Percentiles rank a stretch among this genome's conserved stretches.
phyloP scores from a whole-genome alignment of 2,329 filamentous ascomycete species.

The Nectriaceae sp. region DNA sequence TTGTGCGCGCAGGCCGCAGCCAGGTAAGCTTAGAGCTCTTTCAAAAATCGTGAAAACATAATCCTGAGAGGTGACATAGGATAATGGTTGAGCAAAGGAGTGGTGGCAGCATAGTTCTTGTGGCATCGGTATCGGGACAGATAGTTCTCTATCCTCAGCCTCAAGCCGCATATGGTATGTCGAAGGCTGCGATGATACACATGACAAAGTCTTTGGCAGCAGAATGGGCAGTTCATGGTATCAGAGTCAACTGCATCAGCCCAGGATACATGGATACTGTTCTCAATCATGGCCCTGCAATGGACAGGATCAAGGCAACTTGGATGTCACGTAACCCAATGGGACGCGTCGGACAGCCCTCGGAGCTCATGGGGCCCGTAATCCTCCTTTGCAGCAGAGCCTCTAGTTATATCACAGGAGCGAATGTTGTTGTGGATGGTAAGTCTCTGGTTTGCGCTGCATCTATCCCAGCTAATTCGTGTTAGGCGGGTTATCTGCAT shows the following conservation, averaged over 20 bases:
- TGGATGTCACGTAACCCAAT: slow-evolving; percentile 64
- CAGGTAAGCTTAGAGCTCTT: no score
- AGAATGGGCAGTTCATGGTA: slow-evolving; percentile 72
- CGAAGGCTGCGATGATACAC: slow-evolving; percentile 66
- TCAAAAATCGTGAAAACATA: no score
- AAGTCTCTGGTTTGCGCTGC: no score
- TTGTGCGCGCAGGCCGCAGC: slow-evolving; percentile 66
- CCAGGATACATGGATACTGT: slow-evolving; percentile 80
- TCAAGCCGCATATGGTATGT: slow-evolving; percentile 71
- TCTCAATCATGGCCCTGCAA: slow-evolving; percentile 64
- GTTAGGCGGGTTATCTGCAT: no score
- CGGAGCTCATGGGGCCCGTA: slow-evolving; percentile 62
- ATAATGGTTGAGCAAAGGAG: slow-evolving; percentile 53
- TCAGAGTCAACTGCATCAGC: slow-evolving; percentile 68
- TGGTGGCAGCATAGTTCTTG: slow-evolving; percentile 66
- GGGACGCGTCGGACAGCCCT: slow-evolving; percentile 63
- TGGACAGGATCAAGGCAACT: slow-evolving; percentile 51
- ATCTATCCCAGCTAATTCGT: no score
- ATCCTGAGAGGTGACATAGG: no score
- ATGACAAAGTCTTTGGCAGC: slow-evolving; percentile 53
- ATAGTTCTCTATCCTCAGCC: slow-evolving; percentile 72
- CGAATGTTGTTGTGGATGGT: slow-evolving; percentile 65
- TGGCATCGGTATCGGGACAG: slow-evolving; percentile 69
- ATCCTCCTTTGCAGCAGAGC: slow-evolving; percentile 60
- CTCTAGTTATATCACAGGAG: slow-evolving; percentile 66